phyloP scores from a whole-genome alignment of 148 eudicot species.

The Chenopodium quinoa region DNA sequence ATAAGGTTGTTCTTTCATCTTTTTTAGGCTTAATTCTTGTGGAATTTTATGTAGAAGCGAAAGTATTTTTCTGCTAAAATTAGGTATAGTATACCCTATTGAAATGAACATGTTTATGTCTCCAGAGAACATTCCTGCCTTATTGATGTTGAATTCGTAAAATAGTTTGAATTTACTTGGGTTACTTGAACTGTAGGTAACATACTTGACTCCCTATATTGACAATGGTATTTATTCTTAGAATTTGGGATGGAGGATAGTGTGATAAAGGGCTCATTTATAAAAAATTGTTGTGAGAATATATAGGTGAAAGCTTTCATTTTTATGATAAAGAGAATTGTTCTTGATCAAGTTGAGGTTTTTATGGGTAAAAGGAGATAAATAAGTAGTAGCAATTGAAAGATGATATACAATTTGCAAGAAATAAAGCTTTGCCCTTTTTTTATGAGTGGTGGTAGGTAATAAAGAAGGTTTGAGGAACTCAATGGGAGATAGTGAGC shows the following conservation, averaged over 20 bases:
- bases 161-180: neutral
- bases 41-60: too few species aligned
- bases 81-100: neutral
- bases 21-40: neutral
- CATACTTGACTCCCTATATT: neutral
- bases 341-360: neutral
- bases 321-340: neutral
- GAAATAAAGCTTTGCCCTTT: neutral
- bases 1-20: constrained; percentile 52
- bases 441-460: neutral
- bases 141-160: neutral
- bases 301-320: neutral
- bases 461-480: neutral
- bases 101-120: neutral
- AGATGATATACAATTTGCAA: neutral
- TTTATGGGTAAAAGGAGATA: neutral
- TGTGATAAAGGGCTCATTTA: neutral
- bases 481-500: neutral
- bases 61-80: neutral
- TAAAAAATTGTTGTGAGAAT: neutral
- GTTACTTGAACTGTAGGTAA: neutral
- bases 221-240: neutral
- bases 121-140: neutral
- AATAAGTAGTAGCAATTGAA: neutral
- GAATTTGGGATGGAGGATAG: neutral